phyloP scores from a whole-genome alignment of 805 yeast genomes.

The Saccharomycopsis oosterbeekiorum region DNA sequence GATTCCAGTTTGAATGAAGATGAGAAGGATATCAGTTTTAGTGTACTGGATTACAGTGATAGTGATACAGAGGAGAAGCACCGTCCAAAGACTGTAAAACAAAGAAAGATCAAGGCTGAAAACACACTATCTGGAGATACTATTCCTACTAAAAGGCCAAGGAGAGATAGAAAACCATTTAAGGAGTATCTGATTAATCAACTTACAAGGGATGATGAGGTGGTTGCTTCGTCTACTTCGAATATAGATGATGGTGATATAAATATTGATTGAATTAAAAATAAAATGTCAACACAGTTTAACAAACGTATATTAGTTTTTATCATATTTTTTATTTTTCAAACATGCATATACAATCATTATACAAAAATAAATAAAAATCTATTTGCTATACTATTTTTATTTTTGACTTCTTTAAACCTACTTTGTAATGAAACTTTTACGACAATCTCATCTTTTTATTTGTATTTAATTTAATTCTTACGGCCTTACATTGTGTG shows the following conservation, averaged over 20 bases:
- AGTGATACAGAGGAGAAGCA: slow-evolving; percentile 1
- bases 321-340: neutral
- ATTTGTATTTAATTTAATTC: slow-evolving; percentile 31
- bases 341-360: neutral
- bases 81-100: neutral
- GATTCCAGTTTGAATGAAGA: slow-evolving; percentile 1
- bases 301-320: neutral
- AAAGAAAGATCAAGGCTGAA: neutral
- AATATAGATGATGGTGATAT: neutral
- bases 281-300: neutral
- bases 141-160: neutral
- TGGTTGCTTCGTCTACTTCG: neutral
- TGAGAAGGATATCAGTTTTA: neutral
- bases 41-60: slow-evolving; percentile 1
- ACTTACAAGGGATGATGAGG: neutral
- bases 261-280: neutral
- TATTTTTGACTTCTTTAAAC: neutral
- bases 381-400: neutral
- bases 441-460: neutral
- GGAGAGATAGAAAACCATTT: neutral
- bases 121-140: neutral
- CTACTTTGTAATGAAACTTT: neutral
- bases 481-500: slow-evolving; percentile 79
- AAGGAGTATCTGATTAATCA: neutral
- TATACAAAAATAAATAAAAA: neutral